Evolutionary conservation across 257 asterid species (phyloP).

Genomic region (Scutellaria baicalensis): DNA sequence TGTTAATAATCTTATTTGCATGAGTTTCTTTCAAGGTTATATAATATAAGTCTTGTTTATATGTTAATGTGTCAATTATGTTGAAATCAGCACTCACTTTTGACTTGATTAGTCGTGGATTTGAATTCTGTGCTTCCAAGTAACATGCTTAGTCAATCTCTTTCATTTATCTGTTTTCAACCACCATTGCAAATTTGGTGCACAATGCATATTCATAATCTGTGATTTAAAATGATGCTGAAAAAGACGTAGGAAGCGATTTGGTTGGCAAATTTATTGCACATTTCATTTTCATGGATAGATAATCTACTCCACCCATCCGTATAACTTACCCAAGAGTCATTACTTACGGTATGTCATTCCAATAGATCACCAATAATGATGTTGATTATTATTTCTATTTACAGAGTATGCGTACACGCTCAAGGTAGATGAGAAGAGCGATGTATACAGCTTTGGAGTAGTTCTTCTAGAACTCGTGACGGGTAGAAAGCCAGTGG

Average conservation of each 20-base stretch:
- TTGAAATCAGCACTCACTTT: background rate
- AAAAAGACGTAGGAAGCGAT: background rate
- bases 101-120: conserved; percentile 9
- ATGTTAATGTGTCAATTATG: conserved; percentile 1
- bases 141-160: conserved; percentile 24
- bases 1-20: background rate
- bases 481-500: conserved; percentile 80
- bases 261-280: background rate
- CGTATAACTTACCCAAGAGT: background rate
- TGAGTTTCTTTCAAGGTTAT: background rate
- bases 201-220: conserved; percentile 3
- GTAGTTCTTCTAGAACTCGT: conserved; percentile 86
- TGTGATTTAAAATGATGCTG: background rate
- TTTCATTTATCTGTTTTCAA: conserved; percentile 19
- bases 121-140: conserved; percentile 16
- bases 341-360: background rate
- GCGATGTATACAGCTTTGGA: conserved; percentile 95
- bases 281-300: background rate
- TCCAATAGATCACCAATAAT: background rate
- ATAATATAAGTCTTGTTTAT: background rate
- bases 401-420: conserved; percentile 85
- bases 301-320: background rate
- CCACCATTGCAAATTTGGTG: conserved; percentile 24
- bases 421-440: conserved; percentile 93
- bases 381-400: background rate